Evolutionary conservation across 1,284 basidiomycete genomes (phyloP).

Genomic region (Papiliotrema terrestris): DNA sequence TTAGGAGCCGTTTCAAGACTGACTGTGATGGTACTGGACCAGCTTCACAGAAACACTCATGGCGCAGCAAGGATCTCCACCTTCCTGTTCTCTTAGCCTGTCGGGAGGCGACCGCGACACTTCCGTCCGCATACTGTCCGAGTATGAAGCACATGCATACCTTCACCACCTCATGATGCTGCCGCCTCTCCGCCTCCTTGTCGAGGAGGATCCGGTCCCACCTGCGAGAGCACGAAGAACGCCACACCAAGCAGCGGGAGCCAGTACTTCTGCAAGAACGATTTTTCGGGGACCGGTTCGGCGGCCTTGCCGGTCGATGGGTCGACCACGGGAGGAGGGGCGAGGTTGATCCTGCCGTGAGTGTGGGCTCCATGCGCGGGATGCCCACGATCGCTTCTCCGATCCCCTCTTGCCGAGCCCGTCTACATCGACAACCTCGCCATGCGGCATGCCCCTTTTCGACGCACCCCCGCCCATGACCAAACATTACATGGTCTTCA

Average conservation of each 20-base stretch:
- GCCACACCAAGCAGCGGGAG: conserved; percentile 63
- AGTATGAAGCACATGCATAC: too few species aligned
- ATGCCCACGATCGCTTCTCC: background rate
- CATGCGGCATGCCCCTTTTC: background rate
- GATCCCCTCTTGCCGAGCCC: background rate
- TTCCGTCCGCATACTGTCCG: too few species aligned
- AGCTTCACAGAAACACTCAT: too few species aligned
- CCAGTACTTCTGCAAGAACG: conserved; percentile 85
- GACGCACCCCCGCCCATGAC: background rate
- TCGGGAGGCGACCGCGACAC: too few species aligned
- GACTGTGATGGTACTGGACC: too few species aligned
- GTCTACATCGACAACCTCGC: background rate
- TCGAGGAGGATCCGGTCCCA: conserved; percentile 23
- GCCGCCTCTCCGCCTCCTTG: background rate
- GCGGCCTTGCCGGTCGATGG: conserved; percentile 61
- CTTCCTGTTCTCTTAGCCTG: too few species aligned
- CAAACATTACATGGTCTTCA: background rate
- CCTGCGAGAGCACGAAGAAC: conserved; percentile 49
- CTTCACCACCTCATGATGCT: too few species aligned
- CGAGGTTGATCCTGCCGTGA: conserved; percentile 60
- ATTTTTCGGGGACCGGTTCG: conserved; percentile 63
- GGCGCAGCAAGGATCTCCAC: too few species aligned
- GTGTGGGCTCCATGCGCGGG: background rate
- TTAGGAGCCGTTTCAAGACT: too few species aligned
- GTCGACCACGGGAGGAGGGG: conserved; percentile 63